A percentile compares a stretch with the other conserved stretches of the same genome.
Conservation (phyloP, 164 flowering plant genomes). For the Vitis labrusca region DNA sequence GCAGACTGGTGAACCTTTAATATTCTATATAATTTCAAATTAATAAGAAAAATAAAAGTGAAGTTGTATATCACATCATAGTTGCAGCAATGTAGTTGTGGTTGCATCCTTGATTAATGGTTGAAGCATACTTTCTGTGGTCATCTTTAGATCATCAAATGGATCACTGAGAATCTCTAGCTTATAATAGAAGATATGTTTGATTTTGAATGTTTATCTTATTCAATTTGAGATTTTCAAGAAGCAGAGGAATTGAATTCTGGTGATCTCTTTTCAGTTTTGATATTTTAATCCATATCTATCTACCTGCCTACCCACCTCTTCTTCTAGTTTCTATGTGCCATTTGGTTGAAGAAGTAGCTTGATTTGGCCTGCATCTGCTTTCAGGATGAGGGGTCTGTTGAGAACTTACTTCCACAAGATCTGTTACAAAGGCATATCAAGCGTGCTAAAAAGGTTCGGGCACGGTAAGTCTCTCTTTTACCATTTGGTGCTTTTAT, state of each 20-base stretch:
- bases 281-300: too few species aligned
- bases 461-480: conserved; percentile 51
- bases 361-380: conserved; percentile 1
- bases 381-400: conserved; percentile 50
- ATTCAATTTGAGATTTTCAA: neutral
- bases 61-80: neutral
- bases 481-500: neutral
- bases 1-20: neutral
- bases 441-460: conserved; percentile 73
- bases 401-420: conserved; percentile 46
- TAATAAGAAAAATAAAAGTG: neutral
- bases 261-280: neutral
- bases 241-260: neutral
- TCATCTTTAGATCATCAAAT: neutral
- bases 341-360: neutral
- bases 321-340: too few species aligned
- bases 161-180: neutral
- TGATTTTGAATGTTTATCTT: neutral
- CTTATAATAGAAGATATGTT: neutral
- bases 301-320: too few species aligned
- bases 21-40: neutral
- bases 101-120: neutral
- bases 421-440: conserved; percentile 72
- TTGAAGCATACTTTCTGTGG: neutral
- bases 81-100: neutral